phyloP scores from a whole-genome alignment of 257 asterid species.

The Apocynum venetum region DNA sequence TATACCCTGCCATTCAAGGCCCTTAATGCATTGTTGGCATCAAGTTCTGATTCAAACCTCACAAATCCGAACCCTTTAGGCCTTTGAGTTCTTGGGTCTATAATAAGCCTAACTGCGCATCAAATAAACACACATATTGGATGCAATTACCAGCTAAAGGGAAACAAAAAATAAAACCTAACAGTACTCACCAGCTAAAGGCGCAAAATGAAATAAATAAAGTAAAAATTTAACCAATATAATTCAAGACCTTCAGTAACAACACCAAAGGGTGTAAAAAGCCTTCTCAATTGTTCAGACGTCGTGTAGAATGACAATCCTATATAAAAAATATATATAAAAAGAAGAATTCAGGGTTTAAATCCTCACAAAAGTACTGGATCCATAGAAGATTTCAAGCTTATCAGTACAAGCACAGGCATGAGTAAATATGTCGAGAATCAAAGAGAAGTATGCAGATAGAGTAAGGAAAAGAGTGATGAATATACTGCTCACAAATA shows the following conservation, averaged over 20 bases:
- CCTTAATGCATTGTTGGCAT: constrained; percentile 56
- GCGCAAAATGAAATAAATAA: background rate
- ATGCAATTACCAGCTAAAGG: too few relatives aligned
- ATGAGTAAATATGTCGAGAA: background rate
- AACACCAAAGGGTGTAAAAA: constrained; percentile 58
- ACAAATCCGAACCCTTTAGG: constrained; percentile 79
- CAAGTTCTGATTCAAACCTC: constrained; percentile 47
- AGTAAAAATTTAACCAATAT: background rate
- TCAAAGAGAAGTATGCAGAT: background rate
- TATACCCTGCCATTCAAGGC: constrained; percentile 65
- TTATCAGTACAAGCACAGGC: background rate
- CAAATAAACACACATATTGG: background rate
- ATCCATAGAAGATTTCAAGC: background rate
- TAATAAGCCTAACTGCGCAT: constrained; percentile 56
- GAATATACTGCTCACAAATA: constrained; percentile 59
- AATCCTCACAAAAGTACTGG: background rate
- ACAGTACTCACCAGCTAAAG: background rate
- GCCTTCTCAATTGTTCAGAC: constrained; percentile 40
- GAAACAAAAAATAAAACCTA: background rate
- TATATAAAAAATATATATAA: constrained; percentile 5
- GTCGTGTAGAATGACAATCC: constrained; percentile 77
- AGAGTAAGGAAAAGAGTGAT: background rate
- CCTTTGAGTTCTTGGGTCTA: constrained; percentile 56
- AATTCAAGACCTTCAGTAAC: constrained; percentile 44
- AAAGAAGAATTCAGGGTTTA: constrained; percentile 8